These are phyloP conservation scores for Xylariaceae sp. DNA, from an alignment of 2,329 filamentous ascomycete species.

Conservation along the genomic window DNA sequence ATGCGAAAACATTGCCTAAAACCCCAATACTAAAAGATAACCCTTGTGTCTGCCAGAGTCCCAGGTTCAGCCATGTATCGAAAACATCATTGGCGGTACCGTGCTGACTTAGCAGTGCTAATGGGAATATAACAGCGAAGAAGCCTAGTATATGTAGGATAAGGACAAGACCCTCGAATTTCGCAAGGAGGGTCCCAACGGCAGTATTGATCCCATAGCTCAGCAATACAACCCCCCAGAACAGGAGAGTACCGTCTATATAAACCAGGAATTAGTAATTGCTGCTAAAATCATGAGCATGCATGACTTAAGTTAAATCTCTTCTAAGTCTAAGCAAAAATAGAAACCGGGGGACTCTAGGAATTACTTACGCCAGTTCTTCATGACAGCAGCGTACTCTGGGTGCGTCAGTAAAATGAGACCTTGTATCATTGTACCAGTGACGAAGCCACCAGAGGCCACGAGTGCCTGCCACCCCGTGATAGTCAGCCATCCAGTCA, in stretches of 20 bases:
- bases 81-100: constrained; percentile 39
- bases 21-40: constrained; percentile 30
- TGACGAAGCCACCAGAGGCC: constrained; percentile 25
- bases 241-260: constrained; percentile 29
- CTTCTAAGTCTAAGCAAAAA: too few species aligned
- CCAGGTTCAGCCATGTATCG: constrained; percentile 33
- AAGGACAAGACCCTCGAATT: constrained; percentile 50
- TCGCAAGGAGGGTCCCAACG: constrained; percentile 38
- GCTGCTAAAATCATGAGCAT: too few species aligned
- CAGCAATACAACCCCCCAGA: constrained; percentile 48
- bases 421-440: constrained; percentile 31
- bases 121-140: constrained; percentile 48
- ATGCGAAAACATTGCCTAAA: constrained; percentile 29
- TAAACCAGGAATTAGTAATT: too few species aligned
- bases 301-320: too few species aligned
- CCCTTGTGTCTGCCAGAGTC: constrained; percentile 32
- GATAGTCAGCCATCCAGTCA: constrained; percentile 32
- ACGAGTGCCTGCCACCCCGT: constrained; percentile 32
- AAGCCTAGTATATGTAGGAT: constrained; percentile 53
- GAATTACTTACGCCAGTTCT: constrained; percentile 29
- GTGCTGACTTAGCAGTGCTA: constrained; percentile 41
- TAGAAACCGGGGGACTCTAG: not conserved
- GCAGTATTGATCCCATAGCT: constrained; percentile 48
- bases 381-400: constrained; percentile 23
- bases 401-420: constrained; percentile 30